Base-by-base conservation (phyloP, 2,329 filamentous ascomycete species). In the Arthrobotrys pseudoclavata region DNA sequence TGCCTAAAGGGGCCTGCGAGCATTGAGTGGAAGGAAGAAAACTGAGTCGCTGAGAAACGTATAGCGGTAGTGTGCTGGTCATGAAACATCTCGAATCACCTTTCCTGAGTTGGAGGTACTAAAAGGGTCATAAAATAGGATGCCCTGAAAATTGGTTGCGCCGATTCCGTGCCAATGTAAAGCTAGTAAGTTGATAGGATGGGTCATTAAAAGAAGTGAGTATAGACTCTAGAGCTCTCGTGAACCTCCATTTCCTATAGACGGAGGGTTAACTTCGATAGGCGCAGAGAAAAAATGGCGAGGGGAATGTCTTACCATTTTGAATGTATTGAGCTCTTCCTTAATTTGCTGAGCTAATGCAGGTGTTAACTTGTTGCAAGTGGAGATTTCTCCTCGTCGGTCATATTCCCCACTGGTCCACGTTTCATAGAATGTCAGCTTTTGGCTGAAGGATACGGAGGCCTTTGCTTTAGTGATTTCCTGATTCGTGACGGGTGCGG, bases 331-430 rank as follows among this genome's bases (percentile, higher is more conserved):
- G 81, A 99, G 89, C 86, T 99, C 96, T 86, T 99, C 96, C 86
- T 98, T 98, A 86, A 99, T 99, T 84, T 99, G 96, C 85, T 99
- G 96, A 53, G 96, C 96, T 79, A 99, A 89, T 88, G 97, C 94
- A 12, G 96, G 96, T 60, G 96, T 99, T 81, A 99, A 87, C 80
- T 95, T 92, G 83, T 99, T 99, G 89, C 96, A 99, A 0, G 96
- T 99, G 10, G 96, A 94, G 85, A 98, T 92, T 78, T 99, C 96
- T 68, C 96, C 96, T 67, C 96, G 90, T 79, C 96, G 92, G 84
- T 99, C 96, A 83, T 99, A 99, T 84, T 99, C 96, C 81, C 92
- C 91, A 82, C 91, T 93, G 1, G 94, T 94, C 94, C 94, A 99
- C 6, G 94, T 98, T 82, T 99, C 96, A 83, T 97, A 90, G 83